Base-by-base conservation (phyloP, 257 asterid genomes). In the Eustoma russellianum region DNA sequence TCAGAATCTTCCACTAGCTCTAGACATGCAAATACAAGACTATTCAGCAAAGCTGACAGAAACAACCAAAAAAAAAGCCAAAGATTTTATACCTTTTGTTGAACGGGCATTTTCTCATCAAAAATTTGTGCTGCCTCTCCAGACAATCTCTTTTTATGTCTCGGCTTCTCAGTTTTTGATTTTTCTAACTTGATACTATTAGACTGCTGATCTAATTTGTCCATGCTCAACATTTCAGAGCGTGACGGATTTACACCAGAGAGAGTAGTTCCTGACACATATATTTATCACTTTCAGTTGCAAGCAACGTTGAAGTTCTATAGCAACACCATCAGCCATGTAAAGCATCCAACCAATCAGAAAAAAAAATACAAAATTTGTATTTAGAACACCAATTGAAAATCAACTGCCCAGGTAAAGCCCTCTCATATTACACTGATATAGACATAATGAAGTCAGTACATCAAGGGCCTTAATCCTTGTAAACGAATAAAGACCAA, bases 71-170 rank as follows among this genome's bases (percentile, higher is more conserved):
- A 54, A 35, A 38, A 11, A 49, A 45, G 15, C 11, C 30, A 51
- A 43, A 54, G 33, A 43, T 13, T 8, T 16, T 17, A 46, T 74
- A 91, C 98, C 96, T 84, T 91, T 80, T 87, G 78, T 56, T 82
- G 94, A 48, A 64, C 86, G 49, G 95, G 52, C 63, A 84, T 66
- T 41, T 74, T 77, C 65, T 77, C 79, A 70, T 87, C 95, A 71
- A 77, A 87, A 60, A 84, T 72, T 68, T 84, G 87, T 1, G 82
- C 94, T 58, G 94, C 92, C 66, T 91, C 98, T 61, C 72, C 75
- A 9, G 88, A 76, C 43, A 66, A 74, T 60, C 75, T 60, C 60
- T 73, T 67, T 49, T 68, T 69, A 69, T 61, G 78, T 51, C 72
- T 71, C 57, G 69, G 92, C 68, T 75, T 74, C 74, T 80, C 98